Evolutionary conservation across 2,329 filamentous ascomycete species (phyloP).

Genomic region (Akanthomyces dipterigenus): DNA sequence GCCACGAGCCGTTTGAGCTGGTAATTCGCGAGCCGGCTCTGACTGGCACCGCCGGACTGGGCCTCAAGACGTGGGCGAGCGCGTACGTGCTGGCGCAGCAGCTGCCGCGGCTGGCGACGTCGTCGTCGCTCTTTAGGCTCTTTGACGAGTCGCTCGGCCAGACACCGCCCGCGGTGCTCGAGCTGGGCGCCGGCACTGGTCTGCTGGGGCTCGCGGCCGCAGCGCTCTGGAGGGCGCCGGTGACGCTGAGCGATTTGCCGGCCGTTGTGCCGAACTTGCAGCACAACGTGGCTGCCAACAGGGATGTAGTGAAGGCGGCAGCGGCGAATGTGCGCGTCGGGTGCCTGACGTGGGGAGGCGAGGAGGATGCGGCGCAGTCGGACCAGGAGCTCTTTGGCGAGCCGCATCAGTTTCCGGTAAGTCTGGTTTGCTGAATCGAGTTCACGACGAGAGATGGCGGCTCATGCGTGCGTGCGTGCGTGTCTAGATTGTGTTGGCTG

Average conservation of each 20-base stretch:
- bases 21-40: constrained; percentile 79
- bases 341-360: constrained; percentile 67
- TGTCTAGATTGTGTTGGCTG: constrained; percentile 64
- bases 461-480: not conserved
- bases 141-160: constrained; percentile 31
- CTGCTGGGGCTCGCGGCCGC: constrained; percentile 85
- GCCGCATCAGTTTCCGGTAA: constrained; percentile 46
- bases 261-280: constrained; percentile 75
- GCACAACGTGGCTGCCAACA: constrained; percentile 65
- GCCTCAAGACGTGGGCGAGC: constrained; percentile 92
- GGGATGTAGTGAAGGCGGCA: constrained; percentile 45
- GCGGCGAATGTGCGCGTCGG: constrained; percentile 56
- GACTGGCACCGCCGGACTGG: constrained; percentile 72
- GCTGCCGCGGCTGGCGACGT: constrained; percentile 44
- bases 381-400: constrained; percentile 39
- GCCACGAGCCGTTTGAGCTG: constrained; percentile 49
- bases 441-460: not conserved
- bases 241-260: constrained; percentile 76
- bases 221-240: constrained; percentile 56
- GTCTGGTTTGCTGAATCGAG: not conserved
- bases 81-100: constrained; percentile 78
- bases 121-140: constrained; percentile 38
- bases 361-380: constrained; percentile 30
- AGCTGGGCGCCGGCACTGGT: constrained; percentile 85
- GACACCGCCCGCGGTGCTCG: constrained; percentile 46